Evolutionary conservation across 2,329 filamentous ascomycete species (phyloP), one percentile per base, ranked within the genome.

Genomic region (Colletotrichum sp.): DNA sequence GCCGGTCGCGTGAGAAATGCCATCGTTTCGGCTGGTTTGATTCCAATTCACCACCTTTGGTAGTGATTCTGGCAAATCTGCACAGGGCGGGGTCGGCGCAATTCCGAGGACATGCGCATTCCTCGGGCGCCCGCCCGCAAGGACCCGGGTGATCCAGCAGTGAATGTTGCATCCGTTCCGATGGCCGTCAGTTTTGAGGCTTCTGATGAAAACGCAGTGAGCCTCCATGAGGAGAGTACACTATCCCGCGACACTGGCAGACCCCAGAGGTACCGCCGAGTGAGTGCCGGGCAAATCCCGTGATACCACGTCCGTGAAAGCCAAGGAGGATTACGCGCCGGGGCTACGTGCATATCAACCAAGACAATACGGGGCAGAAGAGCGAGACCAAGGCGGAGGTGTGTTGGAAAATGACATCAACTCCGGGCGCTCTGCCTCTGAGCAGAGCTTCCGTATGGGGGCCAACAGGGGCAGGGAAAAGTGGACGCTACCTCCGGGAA

Each of bases 391-490:
- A 60, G 70, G 64, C 74, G 74, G 74, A 76, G 70, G 48, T 75
- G 55, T 76, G 58, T 68, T 76, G 74, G 34, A 73, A 76, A 73
- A 73, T 69, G 74, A 73, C 74, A 76, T 68, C 74, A 73, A 76
- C 43, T 69, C 74, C 74, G 74, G 62, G 69, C 62, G 36, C 66
- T 32, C 22, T 69, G 52, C 32, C 43, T 58, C 70, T 73, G 70
- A 65, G 58, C 64, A 73, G 70, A 72, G 64, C 56, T 69, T 60
- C 74, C 70, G 70, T 64, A 55, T 68, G 70, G 58, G 58, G 60
- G 58, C 18, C 65, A 65, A 28, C 74, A 75, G 64, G 74, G 74
- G 64, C 70, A 74, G 34, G 60, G 34, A 58, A 76, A 74, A 64
- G 70, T 73, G 70, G 74, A 58, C 58, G 70, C 64, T 13, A 52